Evolutionary conservation across 371 early-diverging fungal species (phyloP).

Genomic region (Mucor mucedo): DNA sequence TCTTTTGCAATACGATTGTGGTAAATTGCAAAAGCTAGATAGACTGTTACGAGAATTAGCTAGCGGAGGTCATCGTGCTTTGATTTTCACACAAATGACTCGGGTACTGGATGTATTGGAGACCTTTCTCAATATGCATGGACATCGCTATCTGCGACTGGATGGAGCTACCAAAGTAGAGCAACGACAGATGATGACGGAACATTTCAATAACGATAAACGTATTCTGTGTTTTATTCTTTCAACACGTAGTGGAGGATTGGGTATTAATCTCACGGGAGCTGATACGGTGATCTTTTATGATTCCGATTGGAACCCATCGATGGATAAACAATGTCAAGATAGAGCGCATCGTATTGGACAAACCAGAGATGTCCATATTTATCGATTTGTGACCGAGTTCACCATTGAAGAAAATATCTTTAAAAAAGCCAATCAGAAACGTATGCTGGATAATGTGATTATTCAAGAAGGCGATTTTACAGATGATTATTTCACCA

Average conservation of each 20-base stretch:
- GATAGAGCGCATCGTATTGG: conserved; percentile 96
- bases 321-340: conserved; percentile 73
- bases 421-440: conserved; percentile 82
- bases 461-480: conserved; percentile 87
- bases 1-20: conserved; percentile 87
- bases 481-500: conserved; percentile 73
- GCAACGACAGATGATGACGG: conserved; percentile 83
- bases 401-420: conserved; percentile 92
- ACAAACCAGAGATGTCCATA: conserved; percentile 90
- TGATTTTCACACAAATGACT: conserved; percentile 99
- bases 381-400: conserved; percentile 89
- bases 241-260: conserved; percentile 93
- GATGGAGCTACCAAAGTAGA: conserved; percentile 90
- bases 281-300: conserved; percentile 96
- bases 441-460: conserved; percentile 86
- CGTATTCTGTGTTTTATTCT: conserved; percentile 87
- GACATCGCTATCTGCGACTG: conserved; percentile 84
- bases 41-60: conserved; percentile 77
- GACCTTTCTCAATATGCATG: conserved; percentile 90
- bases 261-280: conserved; percentile 97
- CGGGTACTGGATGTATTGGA: conserved; percentile 95
- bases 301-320: conserved; percentile 97
- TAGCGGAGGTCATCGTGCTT: conserved; percentile 80
- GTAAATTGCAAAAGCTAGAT: conserved; percentile 87
- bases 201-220: conserved; percentile 86